These are phyloP conservation scores for Colletotrichum eleusines DNA, from an alignment of 2,329 filamentous ascomycete species.

Conservation along the genomic window DNA sequence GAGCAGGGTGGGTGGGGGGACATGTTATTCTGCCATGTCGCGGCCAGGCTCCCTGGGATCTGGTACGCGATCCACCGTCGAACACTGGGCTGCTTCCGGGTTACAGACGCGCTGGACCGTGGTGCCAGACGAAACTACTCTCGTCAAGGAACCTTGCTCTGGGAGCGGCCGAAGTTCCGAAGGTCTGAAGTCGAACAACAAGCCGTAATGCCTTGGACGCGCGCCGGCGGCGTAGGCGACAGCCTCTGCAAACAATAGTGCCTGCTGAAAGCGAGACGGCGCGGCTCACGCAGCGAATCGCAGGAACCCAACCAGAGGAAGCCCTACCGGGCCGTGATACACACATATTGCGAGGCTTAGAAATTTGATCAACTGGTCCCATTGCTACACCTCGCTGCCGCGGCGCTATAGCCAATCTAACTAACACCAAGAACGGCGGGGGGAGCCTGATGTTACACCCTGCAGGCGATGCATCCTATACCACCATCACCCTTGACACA, in stretches of 20 bases:
- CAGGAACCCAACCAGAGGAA: no score
- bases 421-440: not conserved
- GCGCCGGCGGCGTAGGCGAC: slow-evolving; percentile 8
- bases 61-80: slow-evolving; percentile 26
- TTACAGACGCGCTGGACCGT: not conserved
- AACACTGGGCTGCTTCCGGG: slow-evolving; percentile 3
- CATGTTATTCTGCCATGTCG: not conserved
- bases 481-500: slow-evolving; percentile 25
- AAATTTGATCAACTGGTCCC: slow-evolving; percentile 28
- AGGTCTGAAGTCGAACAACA: not conserved
- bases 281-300: not conserved
- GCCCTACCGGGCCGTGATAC: slow-evolving; percentile 14
- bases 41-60: slow-evolving; percentile 10
- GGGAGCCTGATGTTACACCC: slow-evolving; percentile 14
- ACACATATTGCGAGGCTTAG: slow-evolving; percentile 27
- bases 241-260: slow-evolving; percentile 10
- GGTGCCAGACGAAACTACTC: slow-evolving; percentile 19
- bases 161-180: not conserved
- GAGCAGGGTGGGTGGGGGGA: slow-evolving; percentile 3
- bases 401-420: slow-evolving; percentile 2
- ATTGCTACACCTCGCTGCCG: slow-evolving; percentile 22
- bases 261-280: not conserved
- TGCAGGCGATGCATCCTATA: slow-evolving; percentile 19
- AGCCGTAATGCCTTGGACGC: slow-evolving; percentile 19
- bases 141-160: slow-evolving; percentile 8